Evolutionary conservation across 805 yeast genomes (phyloP).

Genomic region (Ogataea naganishii): DNA sequence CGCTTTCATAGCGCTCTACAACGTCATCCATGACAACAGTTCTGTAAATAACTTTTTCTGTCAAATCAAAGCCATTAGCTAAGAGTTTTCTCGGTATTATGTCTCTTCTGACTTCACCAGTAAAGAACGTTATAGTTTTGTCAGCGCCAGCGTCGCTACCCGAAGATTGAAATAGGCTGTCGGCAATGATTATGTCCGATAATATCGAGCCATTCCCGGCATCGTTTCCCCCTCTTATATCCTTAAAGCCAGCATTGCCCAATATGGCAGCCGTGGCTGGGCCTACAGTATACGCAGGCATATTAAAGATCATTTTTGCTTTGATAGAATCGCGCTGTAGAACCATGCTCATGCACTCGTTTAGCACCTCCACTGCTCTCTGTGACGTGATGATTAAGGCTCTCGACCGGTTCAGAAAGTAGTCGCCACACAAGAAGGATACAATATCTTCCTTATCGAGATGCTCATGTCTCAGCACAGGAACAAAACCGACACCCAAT

Average conservation of each 20-base stretch:
- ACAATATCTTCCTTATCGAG: constrained; percentile 37
- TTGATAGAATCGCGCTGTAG: constrained; percentile 5
- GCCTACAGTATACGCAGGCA: constrained; percentile 79
- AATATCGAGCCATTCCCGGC: constrained; percentile 79
- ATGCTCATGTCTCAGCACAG: constrained; percentile 62
- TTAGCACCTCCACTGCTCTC: constrained; percentile 79
- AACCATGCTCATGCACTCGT: constrained; percentile 30
- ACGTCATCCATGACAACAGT: constrained; percentile 48
- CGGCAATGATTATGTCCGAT: constrained; percentile 50
- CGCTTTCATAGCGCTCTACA: constrained; percentile 14
- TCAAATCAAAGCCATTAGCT: constrained; percentile 32
- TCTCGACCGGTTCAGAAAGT: constrained; percentile 31
- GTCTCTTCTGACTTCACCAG: constrained; percentile 81
- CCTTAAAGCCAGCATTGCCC: constrained; percentile 50
- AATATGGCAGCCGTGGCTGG: constrained; percentile 73
- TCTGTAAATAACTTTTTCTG: constrained; percentile 60
- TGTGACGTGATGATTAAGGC: constrained; percentile 80
- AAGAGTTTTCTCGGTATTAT: constrained; percentile 59
- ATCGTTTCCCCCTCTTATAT: constrained; percentile 60
- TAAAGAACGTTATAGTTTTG: constrained; percentile 48
- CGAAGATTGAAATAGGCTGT: constrained; percentile 13
- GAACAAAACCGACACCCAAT: constrained; percentile 50
- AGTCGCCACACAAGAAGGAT: constrained; percentile 31
- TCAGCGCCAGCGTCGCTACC: constrained; percentile 5
- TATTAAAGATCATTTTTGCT: constrained; percentile 26